These are phyloP conservation scores for Colletotrichum zoysiae DNA, from an alignment of 2,329 filamentous ascomycete genomes.

Conservation along the genomic window DNA sequence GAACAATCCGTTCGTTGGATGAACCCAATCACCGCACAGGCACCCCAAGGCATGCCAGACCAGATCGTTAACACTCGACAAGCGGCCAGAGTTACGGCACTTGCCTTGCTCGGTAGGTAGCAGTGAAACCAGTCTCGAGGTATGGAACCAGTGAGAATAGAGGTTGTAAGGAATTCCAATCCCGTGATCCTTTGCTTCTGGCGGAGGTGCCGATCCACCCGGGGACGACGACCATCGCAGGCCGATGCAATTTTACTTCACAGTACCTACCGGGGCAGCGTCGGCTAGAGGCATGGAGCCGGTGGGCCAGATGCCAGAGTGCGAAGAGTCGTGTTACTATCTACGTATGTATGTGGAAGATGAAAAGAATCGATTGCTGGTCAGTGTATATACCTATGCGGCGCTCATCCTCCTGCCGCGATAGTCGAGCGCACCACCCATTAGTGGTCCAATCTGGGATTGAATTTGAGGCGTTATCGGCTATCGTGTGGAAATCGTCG, in stretches of 20 bases:
- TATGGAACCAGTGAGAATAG: background rate
- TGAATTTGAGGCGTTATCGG: background rate
- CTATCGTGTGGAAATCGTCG: constrained; percentile 7
- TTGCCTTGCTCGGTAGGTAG: background rate
- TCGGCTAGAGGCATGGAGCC: constrained; percentile 16
- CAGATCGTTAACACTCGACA: background rate
- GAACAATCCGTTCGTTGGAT: constrained; percentile 13
- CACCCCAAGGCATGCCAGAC: constrained; percentile 5
- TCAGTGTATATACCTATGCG: constrained; percentile 17
- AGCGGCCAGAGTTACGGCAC: background rate
- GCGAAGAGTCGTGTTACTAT: background rate
- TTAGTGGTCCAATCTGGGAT: background rate
- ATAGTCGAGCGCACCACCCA: constrained; percentile 22
- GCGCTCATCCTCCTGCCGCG: constrained; percentile 26
- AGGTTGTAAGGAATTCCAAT: background rate
- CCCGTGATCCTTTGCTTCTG: constrained; percentile 17
- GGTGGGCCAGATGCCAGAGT: background rate
- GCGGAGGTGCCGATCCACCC: constrained; percentile 34
- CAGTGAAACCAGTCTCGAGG: background rate
- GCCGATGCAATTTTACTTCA: background rate
- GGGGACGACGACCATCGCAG: constrained; percentile 19
- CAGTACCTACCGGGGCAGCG: background rate
- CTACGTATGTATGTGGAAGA: background rate
- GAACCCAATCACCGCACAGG: constrained; percentile 13
- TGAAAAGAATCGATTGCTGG: background rate